Base-by-base conservation (phyloP, 768 basidiomycete genomes). In the Lentinula lateritia region DNA sequence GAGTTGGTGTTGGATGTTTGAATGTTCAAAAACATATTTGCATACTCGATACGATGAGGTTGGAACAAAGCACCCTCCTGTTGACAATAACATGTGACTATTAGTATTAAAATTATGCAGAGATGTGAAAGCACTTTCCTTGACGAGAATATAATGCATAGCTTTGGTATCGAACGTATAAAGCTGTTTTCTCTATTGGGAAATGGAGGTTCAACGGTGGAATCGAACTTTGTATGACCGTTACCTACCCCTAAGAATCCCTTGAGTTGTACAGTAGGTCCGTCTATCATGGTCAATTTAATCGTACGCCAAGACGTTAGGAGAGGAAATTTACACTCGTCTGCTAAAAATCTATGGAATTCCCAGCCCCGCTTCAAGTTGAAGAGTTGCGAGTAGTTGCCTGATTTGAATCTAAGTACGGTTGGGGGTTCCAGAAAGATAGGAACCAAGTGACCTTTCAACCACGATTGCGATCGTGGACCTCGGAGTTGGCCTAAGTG, bases 71-170 rank as follows among this genome's bases (percentile, higher is more conserved):
- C 28, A n/a, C 2, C 53, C 18, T 54, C 53, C 53, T 54, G 35
- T 9, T 28, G 28, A 3, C 28, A 28, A 28, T 28, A 3, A 28
- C 28, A 28, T 28, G 3, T 28, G 3, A 3, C 28, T 28, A 28
- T 28, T 28, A 3, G 28, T 28, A 28, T 28, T 28, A 28, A 28
- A 28, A 28, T 28, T 28, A 28, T 28, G 28, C 28, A 28, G 28
- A 28, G 28, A 34, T 28, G 9, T 34, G 34, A 43, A 45, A 38
- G 10, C 6, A 10, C 23, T 32, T 23, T 42, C 59, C 41, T 60
- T 60, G 39, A 60, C 50, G 5, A 60, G 39, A 16, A 60, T 60
- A 18, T 60, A 50, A 42, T 60, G 38, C 48, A 60, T 50, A 18
- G 59, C 48, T 39, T 60, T 60, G 8, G 50, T 12, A 23, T 60